Percentiles rank a stretch among this genome's conserved stretches.
phyloP scores from a whole-genome alignment of 1,139 yeast species.

The Saccharomyces hybrid region DNA sequence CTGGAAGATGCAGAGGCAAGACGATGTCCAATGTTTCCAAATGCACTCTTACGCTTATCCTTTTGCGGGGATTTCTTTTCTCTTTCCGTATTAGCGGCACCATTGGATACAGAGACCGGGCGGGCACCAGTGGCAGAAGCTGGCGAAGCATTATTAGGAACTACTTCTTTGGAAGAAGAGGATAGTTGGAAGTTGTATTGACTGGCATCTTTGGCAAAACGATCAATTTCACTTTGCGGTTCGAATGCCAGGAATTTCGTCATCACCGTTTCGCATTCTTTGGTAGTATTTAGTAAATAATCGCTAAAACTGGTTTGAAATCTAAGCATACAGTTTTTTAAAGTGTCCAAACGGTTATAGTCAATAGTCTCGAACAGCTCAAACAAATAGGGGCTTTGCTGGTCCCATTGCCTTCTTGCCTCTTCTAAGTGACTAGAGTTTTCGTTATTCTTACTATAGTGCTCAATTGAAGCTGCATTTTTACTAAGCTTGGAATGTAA shows the following conservation, averaged over 20 bases:
- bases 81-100: background rate
- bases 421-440: slow-evolving; percentile 14
- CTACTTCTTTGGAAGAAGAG: background rate
- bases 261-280: slow-evolving; percentile 56
- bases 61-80: slow-evolving; percentile 5
- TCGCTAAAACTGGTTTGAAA: slow-evolving; percentile 58
- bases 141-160: background rate
- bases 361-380: slow-evolving; percentile 73
- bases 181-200: slow-evolving; percentile 16
- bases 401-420: slow-evolving; percentile 47
- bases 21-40: slow-evolving; percentile 15
- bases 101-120: background rate
- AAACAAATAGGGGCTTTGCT: slow-evolving; percentile 70
- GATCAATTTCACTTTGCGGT: slow-evolving; percentile 49
- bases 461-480: slow-evolving; percentile 13
- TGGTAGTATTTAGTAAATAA: slow-evolving; percentile 39
- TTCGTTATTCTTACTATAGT: slow-evolving; percentile 1
- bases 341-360: slow-evolving; percentile 51
- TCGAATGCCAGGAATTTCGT: slow-evolving; percentile 55
- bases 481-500: slow-evolving; percentile 32
- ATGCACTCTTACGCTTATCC: slow-evolving; percentile 15
- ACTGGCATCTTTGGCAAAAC: slow-evolving; percentile 44
- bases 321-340: slow-evolving; percentile 62
- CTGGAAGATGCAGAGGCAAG: slow-evolving; percentile 20
- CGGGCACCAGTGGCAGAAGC: background rate